These are phyloP conservation scores for Melanogaster broomeanus DNA, from an alignment of 768 basidiomycete genomes.

Conservation along the genomic window DNA sequence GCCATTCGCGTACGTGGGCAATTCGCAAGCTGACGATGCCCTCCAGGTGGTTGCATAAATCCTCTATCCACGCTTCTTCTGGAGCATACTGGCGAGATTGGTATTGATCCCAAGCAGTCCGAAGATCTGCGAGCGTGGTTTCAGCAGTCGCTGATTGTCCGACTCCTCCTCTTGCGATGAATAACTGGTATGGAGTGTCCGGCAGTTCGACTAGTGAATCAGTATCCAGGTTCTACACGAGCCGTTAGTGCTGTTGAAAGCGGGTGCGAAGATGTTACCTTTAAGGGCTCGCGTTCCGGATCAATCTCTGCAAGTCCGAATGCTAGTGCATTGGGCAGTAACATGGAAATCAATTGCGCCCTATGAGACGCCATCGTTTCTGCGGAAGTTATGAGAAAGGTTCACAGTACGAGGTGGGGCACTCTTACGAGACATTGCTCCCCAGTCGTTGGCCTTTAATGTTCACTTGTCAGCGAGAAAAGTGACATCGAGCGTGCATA, in stretches of 20 bases:
- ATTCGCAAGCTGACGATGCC: slow-evolving; percentile 44
- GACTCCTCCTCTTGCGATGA: slow-evolving; percentile 19
- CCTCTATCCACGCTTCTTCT: slow-evolving; percentile 40
- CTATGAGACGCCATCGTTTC: slow-evolving; percentile 52
- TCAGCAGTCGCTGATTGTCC: slow-evolving; percentile 21
- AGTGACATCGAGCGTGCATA: not conserved
- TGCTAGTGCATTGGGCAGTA: slow-evolving; percentile 49
- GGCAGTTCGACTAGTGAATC: slow-evolving; percentile 38
- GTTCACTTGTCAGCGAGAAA: not conserved
- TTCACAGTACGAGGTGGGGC: not conserved
- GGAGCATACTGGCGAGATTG: slow-evolving; percentile 16
- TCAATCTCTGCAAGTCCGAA: slow-evolving; percentile 48
- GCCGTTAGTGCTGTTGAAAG: not conserved
- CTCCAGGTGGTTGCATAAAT: slow-evolving; percentile 41
- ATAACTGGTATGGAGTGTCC: slow-evolving; percentile 42
- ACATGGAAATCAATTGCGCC: slow-evolving; percentile 40
- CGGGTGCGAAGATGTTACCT: slow-evolving; percentile 34
- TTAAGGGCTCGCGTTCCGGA: slow-evolving; percentile 49
- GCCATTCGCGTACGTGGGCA: slow-evolving; percentile 51
- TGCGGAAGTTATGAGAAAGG: slow-evolving; percentile 14
- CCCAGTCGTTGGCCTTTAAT: slow-evolving; percentile 62
- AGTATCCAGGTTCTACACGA: slow-evolving; percentile 53
- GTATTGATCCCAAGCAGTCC: slow-evolving; percentile 16
- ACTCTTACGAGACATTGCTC: slow-evolving; percentile 57
- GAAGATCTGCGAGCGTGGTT: slow-evolving; percentile 11